A percentile compares a stretch with the other conserved stretches of the same genome.
These are phyloP conservation scores for Colletotrichum brevisporum DNA, from an alignment of 2,329 filamentous ascomycete genomes.

Conservation along the genomic window DNA sequence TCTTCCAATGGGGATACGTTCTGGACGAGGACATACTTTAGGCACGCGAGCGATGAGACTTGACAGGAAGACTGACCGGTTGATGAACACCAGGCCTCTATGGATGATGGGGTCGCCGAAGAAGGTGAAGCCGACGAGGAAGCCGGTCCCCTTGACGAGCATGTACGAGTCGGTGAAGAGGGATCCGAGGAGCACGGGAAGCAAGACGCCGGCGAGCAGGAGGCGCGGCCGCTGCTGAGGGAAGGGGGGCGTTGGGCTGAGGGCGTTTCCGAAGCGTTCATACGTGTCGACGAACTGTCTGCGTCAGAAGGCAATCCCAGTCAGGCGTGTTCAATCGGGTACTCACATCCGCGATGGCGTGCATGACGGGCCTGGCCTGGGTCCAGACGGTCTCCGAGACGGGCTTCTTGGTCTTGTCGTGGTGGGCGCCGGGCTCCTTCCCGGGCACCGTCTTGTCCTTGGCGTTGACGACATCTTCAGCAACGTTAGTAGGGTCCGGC, in stretches of 20 bases:
- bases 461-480: conserved; percentile 55
- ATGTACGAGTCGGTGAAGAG: conserved; percentile 70
- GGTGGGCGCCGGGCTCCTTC: conserved; percentile 60
- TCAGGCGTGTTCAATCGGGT: rapidly evolving
- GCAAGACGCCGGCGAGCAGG: conserved; percentile 66
- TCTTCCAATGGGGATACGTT: conserved; percentile 79
- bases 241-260: conserved; percentile 76
- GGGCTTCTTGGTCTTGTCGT: conserved; percentile 85
- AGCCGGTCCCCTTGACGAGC: conserved; percentile 75
- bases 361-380: conserved; percentile 82
- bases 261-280: conserved; percentile 66
- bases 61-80: conserved; percentile 57
- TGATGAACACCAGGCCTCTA: conserved; percentile 70
- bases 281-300: conserved; percentile 59
- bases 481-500: conserved; percentile 63
- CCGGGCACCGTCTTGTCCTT: conserved; percentile 60
- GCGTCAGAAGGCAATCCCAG: rapidly evolving
- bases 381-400: conserved; percentile 84
- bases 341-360: conserved; percentile 60
- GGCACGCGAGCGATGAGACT: conserved; percentile 40
- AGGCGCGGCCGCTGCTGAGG: conserved; percentile 66
- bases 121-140: conserved; percentile 80
- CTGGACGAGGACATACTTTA: conserved; percentile 47
- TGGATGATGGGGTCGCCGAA: conserved; percentile 84
- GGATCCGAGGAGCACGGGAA: conserved; percentile 66